A percentile compares a stretch with the other conserved stretches of the same genome.
Conservation (phyloP, 352 stramenopile species). For the Phytophthora kernoviae region DNA sequence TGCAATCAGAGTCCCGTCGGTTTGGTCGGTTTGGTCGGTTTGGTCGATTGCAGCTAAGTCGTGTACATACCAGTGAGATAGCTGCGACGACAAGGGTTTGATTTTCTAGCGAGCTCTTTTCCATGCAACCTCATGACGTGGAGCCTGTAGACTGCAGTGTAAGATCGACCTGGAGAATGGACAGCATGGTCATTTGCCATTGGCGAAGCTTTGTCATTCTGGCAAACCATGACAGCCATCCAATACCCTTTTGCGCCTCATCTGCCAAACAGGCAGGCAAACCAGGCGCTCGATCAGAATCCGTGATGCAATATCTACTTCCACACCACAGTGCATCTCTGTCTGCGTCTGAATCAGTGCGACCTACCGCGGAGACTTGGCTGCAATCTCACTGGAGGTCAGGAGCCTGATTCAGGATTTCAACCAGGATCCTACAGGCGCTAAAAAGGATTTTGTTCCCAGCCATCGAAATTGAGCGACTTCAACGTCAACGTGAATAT, state of each 20-base stretch:
- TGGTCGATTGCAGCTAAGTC: too few species aligned
- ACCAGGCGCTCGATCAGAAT: slow-evolving; percentile 4
- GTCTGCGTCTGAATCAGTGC: slow-evolving; percentile 1
- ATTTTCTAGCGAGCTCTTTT: not conserved
- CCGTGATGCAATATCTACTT: too few species aligned
- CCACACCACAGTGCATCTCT: not conserved
- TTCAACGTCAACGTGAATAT: not conserved
- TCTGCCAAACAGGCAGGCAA: not conserved
- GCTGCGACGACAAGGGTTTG: too few species aligned
- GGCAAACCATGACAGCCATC: slow-evolving; percentile 1
- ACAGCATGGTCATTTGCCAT: not conserved
- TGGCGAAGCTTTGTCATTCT: not conserved
- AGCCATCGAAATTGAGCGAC: not conserved
- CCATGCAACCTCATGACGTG: not conserved
- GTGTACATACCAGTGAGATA: too few species aligned
- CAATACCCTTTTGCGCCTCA: not conserved
- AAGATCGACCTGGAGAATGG: too few species aligned
- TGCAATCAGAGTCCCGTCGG: too few species aligned
- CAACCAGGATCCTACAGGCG: slow-evolving; percentile 2
- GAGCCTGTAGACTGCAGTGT: not conserved
- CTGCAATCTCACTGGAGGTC: slow-evolving; percentile 6
- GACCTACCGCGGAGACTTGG: not conserved
- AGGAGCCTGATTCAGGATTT: not conserved
- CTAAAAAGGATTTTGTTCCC: slow-evolving; percentile 13
- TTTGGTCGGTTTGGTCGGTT: too few species aligned